Percentiles rank a stretch among this genome's conserved stretches.
Conservation (phyloP, 805 yeast genomes). For the Cyberlindnera petersonii region DNA sequence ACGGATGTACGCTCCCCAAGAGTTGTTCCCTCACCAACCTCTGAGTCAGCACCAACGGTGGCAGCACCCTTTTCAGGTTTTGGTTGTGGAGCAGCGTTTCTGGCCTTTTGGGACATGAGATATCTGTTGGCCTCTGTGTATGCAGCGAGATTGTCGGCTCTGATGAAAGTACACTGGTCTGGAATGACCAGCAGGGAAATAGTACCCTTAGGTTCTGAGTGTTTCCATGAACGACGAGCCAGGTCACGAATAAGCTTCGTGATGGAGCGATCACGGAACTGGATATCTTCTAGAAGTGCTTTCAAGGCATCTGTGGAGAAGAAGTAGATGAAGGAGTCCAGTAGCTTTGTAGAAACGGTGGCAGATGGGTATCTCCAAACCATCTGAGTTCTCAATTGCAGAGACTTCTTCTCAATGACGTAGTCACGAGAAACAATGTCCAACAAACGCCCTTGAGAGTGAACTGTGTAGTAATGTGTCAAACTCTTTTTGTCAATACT, state of each 20-base stretch:
- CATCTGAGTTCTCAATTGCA: conserved; percentile 80
- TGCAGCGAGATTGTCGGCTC: conserved; percentile 75
- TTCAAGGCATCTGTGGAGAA: conserved; percentile 51
- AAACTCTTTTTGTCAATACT: conserved; percentile 74
- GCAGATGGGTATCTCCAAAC: conserved; percentile 84
- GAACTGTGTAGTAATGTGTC: conserved; percentile 63
- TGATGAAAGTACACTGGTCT: conserved; percentile 60
- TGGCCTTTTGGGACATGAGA: conserved; percentile 64
- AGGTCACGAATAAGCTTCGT: conserved; percentile 76
- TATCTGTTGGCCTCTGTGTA: conserved; percentile 87
- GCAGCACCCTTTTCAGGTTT: conserved; percentile 53
- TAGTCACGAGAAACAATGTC: conserved; percentile 70
- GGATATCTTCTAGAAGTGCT: conserved; percentile 40
- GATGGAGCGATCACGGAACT: conserved; percentile 40
- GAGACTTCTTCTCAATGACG: conserved; percentile 65
- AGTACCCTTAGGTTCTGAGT: conserved; percentile 51
- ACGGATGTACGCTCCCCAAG: conserved; percentile 83
- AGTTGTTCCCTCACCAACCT: conserved; percentile 62
- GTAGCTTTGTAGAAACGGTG: conserved; percentile 68
- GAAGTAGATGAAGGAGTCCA: conserved; percentile 71
- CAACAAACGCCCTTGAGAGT: conserved; percentile 55
- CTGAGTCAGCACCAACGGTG: conserved; percentile 81
- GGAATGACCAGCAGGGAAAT: conserved; percentile 74
- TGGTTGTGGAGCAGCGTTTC: conserved; percentile 23
- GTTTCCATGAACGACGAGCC: conserved; percentile 91